Percentiles rank a stretch among this genome's conserved stretches.
Evolutionary conservation across 345 rosid genomes (phyloP).

Genomic region (Eucalyptus cloeziana): DNA sequence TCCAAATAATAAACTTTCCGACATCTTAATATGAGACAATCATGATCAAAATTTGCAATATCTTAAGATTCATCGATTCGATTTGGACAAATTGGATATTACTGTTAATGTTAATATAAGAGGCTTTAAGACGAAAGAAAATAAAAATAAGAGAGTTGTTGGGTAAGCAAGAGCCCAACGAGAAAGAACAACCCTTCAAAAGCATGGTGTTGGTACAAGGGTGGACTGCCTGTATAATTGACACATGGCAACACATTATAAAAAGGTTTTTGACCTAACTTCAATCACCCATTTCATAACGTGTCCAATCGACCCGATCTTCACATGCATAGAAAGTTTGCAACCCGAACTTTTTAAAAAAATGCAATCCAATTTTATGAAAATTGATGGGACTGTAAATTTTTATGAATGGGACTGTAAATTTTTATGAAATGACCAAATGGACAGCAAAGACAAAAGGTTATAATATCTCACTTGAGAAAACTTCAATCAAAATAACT

Average conservation of each 20-base stretch:
- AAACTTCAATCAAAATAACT: not conserved
- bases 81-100: not conserved
- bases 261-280: not conserved
- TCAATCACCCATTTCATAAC: not conserved
- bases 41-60: not conserved
- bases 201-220: not conserved
- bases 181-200: not conserved
- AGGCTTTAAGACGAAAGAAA: not conserved
- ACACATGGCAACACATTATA: not conserved
- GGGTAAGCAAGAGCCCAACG: not conserved
- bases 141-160: not conserved
- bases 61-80: accelerated
- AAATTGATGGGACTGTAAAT: not conserved
- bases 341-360: not conserved
- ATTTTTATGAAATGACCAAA: not conserved
- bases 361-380: not conserved
- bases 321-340: not conserved
- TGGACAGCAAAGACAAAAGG: not conserved
- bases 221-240: not conserved
- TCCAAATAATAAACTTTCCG: not conserved
- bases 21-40: not conserved
- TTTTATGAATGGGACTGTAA: not conserved
- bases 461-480: not conserved
- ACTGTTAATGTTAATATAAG: not conserved
- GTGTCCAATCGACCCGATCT: not conserved